These are phyloP conservation scores for Colletotrichum musae DNA, from an alignment of 2,329 filamentous ascomycete genomes.

Conservation along the genomic window DNA sequence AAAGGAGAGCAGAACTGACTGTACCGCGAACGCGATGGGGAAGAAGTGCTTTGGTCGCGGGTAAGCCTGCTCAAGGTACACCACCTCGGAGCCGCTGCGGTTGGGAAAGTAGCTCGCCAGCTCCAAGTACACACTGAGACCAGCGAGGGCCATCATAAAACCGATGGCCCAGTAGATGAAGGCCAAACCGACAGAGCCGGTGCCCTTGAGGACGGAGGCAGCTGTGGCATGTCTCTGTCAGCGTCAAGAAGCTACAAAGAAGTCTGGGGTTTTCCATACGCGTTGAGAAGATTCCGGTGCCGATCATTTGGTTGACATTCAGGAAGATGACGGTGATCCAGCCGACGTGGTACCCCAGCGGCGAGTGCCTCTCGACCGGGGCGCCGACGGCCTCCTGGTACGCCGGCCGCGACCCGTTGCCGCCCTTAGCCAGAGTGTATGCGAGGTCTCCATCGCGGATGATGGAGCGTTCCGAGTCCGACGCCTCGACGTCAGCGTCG, in stretches of 20 bases:
- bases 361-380: slow-evolving; percentile 71
- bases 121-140: slow-evolving; percentile 74
- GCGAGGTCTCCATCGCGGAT: slow-evolving; percentile 57
- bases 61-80: slow-evolving; percentile 78
- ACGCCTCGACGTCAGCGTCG: slow-evolving; percentile 31
- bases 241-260: not conserved
- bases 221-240: slow-evolving; percentile 55
- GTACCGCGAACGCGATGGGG: slow-evolving; percentile 74
- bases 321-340: slow-evolving; percentile 70
- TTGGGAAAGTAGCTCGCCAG: slow-evolving; percentile 76
- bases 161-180: slow-evolving; percentile 77
- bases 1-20: slow-evolving; percentile 75
- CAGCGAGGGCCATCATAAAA: slow-evolving; percentile 68
- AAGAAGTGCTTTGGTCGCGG: slow-evolving; percentile 76
- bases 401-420: slow-evolving; percentile 63
- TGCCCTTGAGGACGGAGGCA: slow-evolving; percentile 67
- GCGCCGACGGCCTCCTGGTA: slow-evolving; percentile 75
- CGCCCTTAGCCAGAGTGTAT: slow-evolving; percentile 58
- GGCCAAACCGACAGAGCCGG: slow-evolving; percentile 73
- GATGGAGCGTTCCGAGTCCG: slow-evolving; percentile 46
- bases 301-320: slow-evolving; percentile 75
- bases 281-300: slow-evolving; percentile 75
- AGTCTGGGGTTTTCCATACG: slow-evolving; percentile 57
- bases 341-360: slow-evolving; percentile 72
- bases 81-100: slow-evolving; percentile 75